These are phyloP conservation scores for Cenococcum geophilum DNA, from an alignment of 495 filamentous ascomycete genomes.

Conservation along the genomic window DNA sequence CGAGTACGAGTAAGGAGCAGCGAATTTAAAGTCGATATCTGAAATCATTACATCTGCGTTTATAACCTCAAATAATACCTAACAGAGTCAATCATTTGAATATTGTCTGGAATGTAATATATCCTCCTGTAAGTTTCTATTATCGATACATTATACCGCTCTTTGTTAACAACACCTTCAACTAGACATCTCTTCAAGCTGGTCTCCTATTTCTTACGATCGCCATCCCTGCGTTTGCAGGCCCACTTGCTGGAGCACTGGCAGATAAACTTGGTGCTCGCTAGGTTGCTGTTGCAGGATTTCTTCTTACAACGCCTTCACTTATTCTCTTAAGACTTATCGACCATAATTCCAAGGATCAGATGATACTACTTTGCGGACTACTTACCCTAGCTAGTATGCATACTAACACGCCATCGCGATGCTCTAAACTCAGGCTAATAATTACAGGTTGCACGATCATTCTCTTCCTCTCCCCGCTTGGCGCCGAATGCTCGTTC, in stretches of 20 bases:
- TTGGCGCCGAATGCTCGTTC: slow-evolving; percentile 13
- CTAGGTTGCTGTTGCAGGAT: slow-evolving; percentile 54
- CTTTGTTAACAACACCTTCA: slow-evolving; percentile 56
- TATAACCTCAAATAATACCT: too few relatives aligned
- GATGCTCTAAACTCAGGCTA: not conserved
- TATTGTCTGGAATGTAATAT: too few relatives aligned
- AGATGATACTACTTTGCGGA: slow-evolving; percentile 63
- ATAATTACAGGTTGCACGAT: slow-evolving; percentile 9
- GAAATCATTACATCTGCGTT: too few relatives aligned
- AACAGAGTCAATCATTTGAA: too few relatives aligned
- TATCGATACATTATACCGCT: slow-evolving; percentile 47
- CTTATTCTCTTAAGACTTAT: slow-evolving; percentile 62
- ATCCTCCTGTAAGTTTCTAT: too few relatives aligned
- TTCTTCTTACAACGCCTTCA: slow-evolving; percentile 55
- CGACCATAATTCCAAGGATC: slow-evolving; percentile 47
- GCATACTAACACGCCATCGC: not conserved
- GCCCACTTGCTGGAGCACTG: slow-evolving; percentile 57
- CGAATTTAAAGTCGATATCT: too few relatives aligned
- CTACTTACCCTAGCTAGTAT: slow-evolving; percentile 56
- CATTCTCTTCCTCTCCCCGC: slow-evolving; percentile 15
- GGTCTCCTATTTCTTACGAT: slow-evolving; percentile 66
- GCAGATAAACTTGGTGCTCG: slow-evolving; percentile 55
- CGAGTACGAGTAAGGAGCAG: too few relatives aligned
- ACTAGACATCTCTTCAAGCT: slow-evolving; percentile 60
- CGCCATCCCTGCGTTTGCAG: slow-evolving; percentile 53